A percentile compares a stretch with the other conserved stretches of the same genome.
Conservation (phyloP, 1,284 basidiomycete species). For the Sanghuangporus sanghuang region DNA sequence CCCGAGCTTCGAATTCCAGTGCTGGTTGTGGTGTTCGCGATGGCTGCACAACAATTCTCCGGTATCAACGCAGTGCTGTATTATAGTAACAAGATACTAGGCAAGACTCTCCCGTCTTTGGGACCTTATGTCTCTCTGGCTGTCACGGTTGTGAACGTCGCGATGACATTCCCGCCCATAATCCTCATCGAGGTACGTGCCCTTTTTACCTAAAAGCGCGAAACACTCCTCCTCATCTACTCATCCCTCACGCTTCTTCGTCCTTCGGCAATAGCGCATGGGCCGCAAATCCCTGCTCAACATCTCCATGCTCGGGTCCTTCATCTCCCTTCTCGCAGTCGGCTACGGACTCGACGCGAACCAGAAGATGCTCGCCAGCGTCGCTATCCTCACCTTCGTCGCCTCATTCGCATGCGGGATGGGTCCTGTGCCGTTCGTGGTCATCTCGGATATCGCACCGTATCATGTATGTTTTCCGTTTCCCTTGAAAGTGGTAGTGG, state of each 20-base stretch:
- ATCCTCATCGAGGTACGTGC: conserved; percentile 73
- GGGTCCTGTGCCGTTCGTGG: conserved; percentile 90
- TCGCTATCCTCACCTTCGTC: conserved; percentile 80
- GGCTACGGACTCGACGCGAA: conserved; percentile 69
- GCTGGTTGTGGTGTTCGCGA: conserved; percentile 65
- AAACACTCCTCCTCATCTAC: background rate
- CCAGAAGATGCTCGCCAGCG: conserved; percentile 56
- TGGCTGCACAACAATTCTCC: conserved; percentile 76
- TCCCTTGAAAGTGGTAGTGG: too few relatives aligned
- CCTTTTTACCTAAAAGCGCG: background rate
- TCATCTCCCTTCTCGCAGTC: conserved; percentile 62
- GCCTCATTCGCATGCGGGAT: conserved; percentile 88
- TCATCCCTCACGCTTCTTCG: background rate
- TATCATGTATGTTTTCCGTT: conserved; percentile 47
- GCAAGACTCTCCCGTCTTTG: conserved; percentile 68
- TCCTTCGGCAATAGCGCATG: conserved; percentile 41
- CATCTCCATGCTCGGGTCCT: conserved; percentile 56
- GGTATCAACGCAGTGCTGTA: conserved; percentile 79
- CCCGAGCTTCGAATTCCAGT: conserved; percentile 62
- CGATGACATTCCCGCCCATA: conserved; percentile 80
- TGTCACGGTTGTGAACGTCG: conserved; percentile 76
- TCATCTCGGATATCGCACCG: conserved; percentile 90
- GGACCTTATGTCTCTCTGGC: conserved; percentile 77
- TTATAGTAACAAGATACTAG: conserved; percentile 85
- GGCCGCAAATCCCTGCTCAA: conserved; percentile 58